Conservation (phyloP, 208 protist genomes). For the Leishmania tropica region DNA sequence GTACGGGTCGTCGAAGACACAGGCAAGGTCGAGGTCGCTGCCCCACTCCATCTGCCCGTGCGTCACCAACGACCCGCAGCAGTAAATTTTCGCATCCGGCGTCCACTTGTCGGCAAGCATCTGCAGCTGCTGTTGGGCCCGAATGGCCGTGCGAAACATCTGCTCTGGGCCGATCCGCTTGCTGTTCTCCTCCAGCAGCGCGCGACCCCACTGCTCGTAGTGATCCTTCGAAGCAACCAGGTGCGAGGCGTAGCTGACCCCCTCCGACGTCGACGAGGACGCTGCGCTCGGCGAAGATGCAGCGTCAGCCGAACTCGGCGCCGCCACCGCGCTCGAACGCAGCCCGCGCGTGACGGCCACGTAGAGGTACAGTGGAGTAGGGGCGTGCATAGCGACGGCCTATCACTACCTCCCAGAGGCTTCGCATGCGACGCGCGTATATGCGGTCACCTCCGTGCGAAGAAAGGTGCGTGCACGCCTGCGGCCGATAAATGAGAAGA, state of each 20-base stretch:
- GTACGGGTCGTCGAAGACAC: slow-evolving; percentile 90
- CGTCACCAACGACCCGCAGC: slow-evolving; percentile 86
- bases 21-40: slow-evolving; percentile 90
- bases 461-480: background rate
- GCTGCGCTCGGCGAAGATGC: background rate
- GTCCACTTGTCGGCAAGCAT: slow-evolving; percentile 88
- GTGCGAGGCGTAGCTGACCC: slow-evolving; percentile 16
- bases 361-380: slow-evolving; percentile 13
- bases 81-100: slow-evolving; percentile 90
- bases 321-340: background rate
- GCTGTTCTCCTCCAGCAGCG: slow-evolving; percentile 77
- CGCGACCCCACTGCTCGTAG: slow-evolving; percentile 79
- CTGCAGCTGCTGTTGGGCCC: slow-evolving; percentile 83
- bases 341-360: slow-evolving; percentile 21
- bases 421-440: background rate
- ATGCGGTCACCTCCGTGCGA: background rate
- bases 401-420: background rate
- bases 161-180: slow-evolving; percentile 83
- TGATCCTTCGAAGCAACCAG: slow-evolving; percentile 63
- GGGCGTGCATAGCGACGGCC: slow-evolving; percentile 4
- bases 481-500: background rate
- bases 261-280: background rate
- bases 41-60: slow-evolving; percentile 92
- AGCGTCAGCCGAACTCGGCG: background rate
- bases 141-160: slow-evolving; percentile 86